Evolutionary conservation across 352 stramenopile species (phyloP), one percentile per base, ranked within the genome.

Genomic region (Pythium dissimile): DNA sequence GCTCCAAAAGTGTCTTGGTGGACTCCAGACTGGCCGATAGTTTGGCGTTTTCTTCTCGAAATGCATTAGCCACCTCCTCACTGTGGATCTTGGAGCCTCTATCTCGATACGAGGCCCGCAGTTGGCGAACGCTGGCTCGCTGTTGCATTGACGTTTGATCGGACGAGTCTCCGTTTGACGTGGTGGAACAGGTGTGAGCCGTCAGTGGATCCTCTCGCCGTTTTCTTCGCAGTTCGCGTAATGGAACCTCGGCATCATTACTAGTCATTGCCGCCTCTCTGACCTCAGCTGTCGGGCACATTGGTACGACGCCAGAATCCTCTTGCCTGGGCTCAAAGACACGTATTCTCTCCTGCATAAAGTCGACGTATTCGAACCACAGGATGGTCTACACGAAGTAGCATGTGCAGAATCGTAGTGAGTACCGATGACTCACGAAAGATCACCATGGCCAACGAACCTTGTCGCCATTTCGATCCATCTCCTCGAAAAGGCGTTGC

Each of bases 351-450:
- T 38, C 18, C 23, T 67, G 45, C 0, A 89, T 50, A 44, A 84
- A 86, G 11, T 54, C 54, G 15, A 89, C 56, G 66, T 79, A 89
- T 30, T 89, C 76, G n/a, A 51, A 24, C 79, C 79, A 89, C 41
- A 81, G 66, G 13, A 86, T 85, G 16, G 3, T 20, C 34, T 59
- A 49, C 5, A 10, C 11, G 15, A 31, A 27, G 23, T 21, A 13
- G 3, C n/a, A 20, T 8, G 12, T 0, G 7, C 13, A 42, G 1
- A 10, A 52, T 31, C 26, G 7, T 46, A 26, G 20, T 43, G 21
- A 52, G 13, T 52, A 18, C 41, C 5, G 12, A 44, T 12, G 9
- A 43, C n/a, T 1, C 3, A 24, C 7, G 16, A 39, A 21, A 18
- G 35, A 9, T 15, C 28, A 9, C 31, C 37, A 0, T 21, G 15